These are phyloP conservation scores for Leishmania major DNA, from an alignment of 208 protist species.

Conservation along the genomic window DNA sequence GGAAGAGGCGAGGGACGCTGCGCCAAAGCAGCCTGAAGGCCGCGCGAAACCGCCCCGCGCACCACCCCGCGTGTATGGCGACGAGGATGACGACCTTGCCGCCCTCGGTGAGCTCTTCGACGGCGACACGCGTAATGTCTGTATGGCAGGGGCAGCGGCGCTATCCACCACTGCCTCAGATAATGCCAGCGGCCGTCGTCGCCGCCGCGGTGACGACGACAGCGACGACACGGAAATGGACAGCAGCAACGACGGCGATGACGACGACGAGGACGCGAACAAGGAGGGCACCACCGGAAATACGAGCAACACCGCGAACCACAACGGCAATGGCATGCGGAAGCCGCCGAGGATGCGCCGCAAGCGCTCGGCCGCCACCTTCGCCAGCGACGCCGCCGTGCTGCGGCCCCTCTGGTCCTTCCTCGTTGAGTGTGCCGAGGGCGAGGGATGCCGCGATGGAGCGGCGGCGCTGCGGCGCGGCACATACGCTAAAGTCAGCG, in stretches of 20 bases:
- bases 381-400: conserved; percentile 52
- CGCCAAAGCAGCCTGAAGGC: background rate
- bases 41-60: background rate
- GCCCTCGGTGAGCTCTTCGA: conserved; percentile 31
- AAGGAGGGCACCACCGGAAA: background rate
- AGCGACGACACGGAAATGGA: background rate
- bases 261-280: background rate
- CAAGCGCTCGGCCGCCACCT: conserved; percentile 12
- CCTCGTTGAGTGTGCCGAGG: conserved; percentile 57
- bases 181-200: background rate
- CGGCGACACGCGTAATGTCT: conserved; percentile 26
- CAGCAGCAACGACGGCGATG: background rate
- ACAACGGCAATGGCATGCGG: background rate
- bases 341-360: background rate
- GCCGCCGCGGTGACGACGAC: conserved; percentile 15
- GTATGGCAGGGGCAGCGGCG: conserved; percentile 10
- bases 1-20: background rate
- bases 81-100: conserved; percentile 10
- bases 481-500: conserved; percentile 47
- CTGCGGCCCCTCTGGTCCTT: conserved; percentile 73
- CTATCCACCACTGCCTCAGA: background rate
- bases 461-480: conserved; percentile 38
- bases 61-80: background rate
- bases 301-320: background rate
- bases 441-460: conserved; percentile 45